phyloP scores from a whole-genome alignment of 768 basidiomycete genomes.

The Boletus patriciae region DNA sequence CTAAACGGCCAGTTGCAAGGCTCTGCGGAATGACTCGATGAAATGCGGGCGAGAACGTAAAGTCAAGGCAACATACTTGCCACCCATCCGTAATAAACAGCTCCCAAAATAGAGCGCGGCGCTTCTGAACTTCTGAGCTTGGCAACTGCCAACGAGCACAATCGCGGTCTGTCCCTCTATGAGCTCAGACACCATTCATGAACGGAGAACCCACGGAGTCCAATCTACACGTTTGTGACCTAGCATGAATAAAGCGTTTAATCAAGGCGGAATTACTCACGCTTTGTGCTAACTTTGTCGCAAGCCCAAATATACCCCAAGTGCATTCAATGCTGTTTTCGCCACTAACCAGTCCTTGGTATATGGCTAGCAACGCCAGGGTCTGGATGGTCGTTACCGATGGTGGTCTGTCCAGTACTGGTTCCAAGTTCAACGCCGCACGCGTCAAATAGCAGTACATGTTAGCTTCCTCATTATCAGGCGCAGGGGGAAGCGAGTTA shows the following conservation, averaged over 20 bases:
- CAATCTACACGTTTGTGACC: conserved; percentile 45
- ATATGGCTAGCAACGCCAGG: conserved; percentile 66
- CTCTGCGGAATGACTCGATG: conserved; percentile 41
- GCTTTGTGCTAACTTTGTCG: conserved; percentile 66
- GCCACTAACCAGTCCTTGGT: conserved; percentile 62
- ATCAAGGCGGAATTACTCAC: conserved; percentile 40
- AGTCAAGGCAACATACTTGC: conserved; percentile 49
- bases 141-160: conserved; percentile 68
- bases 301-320: conserved; percentile 65
- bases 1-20: conserved; percentile 66
- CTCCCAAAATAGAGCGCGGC: conserved; percentile 72
- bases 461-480: conserved; percentile 52
- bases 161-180: conserved; percentile 57
- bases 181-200: conserved; percentile 8
- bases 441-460: conserved; percentile 61
- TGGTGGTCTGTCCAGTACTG: conserved; percentile 67
- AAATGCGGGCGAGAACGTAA: background rate
- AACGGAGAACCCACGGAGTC: conserved; percentile 53
- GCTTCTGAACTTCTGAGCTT: conserved; percentile 65
- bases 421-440: conserved; percentile 64
- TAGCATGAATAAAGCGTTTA: conserved; percentile 1
- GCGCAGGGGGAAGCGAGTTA: conserved; percentile 47
- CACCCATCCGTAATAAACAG: conserved; percentile 72
- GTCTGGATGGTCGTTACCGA: conserved; percentile 71
- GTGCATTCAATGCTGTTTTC: conserved; percentile 71